Evolutionary conservation across 2,329 filamentous ascomycete genomes (phyloP).

Genomic region (Tolypocladium sp.): DNA sequence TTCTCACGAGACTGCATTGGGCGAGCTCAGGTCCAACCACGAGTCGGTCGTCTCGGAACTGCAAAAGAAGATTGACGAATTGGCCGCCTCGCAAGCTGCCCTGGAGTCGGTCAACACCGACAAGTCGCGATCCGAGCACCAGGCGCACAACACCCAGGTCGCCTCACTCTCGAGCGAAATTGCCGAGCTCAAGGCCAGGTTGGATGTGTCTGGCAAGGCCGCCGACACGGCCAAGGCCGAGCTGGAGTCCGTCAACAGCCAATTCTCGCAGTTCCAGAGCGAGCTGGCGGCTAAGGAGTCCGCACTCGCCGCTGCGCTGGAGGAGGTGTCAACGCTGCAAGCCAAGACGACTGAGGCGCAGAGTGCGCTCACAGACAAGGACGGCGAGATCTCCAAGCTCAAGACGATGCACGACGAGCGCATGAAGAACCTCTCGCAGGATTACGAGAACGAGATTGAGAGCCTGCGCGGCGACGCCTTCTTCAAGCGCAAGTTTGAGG

Average conservation of each 20-base stretch:
- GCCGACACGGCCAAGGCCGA: constrained; percentile 31
- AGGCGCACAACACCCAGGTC: constrained; percentile 35
- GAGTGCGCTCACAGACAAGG: constrained; percentile 36
- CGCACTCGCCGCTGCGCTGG: constrained; percentile 36
- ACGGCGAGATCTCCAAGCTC: constrained; percentile 38
- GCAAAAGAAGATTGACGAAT: constrained; percentile 45
- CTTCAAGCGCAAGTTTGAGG: constrained; percentile 55
- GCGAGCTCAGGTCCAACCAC: constrained; percentile 41
- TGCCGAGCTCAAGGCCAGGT: constrained; percentile 37
- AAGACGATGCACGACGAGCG: constrained; percentile 49
- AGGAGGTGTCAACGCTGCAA: constrained; percentile 32
- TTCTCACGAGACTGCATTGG: constrained; percentile 38
- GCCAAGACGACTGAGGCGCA: constrained; percentile 38
- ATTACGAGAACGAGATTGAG: constrained; percentile 58
- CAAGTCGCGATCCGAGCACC: constrained; percentile 33
- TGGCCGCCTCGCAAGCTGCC: constrained; percentile 36
- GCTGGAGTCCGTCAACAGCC: constrained; percentile 31
- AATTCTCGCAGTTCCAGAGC: constrained; percentile 28
- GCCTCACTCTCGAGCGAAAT: constrained; percentile 43
- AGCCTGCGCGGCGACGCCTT: constrained; percentile 52
- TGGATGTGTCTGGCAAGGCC: constrained; percentile 37
- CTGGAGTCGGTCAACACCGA: constrained; percentile 35
- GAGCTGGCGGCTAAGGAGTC: constrained; percentile 33
- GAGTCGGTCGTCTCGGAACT: constrained; percentile 37
- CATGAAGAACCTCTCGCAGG: constrained; percentile 47